Percentiles rank a stretch among this genome's conserved stretches.
phyloP scores from a whole-genome alignment of 108 stramenopile genomes.

The Chaetoceros tenuissimus region DNA sequence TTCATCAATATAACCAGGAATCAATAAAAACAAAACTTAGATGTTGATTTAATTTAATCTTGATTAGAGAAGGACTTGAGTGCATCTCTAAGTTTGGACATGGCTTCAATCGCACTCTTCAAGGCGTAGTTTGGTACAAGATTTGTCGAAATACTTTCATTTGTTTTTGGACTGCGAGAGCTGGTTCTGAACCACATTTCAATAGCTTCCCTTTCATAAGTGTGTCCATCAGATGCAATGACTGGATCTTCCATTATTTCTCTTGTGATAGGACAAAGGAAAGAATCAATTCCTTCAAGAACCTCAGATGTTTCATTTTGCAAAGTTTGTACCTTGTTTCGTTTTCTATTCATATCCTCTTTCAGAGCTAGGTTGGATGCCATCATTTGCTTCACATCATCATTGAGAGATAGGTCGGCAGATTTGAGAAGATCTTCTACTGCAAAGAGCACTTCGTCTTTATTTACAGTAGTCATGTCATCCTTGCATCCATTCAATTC shows the following conservation, averaged over 20 bases:
- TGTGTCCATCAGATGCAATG: slow-evolving; percentile 65
- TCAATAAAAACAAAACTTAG: too few relatives aligned
- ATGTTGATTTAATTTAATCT: too few relatives aligned
- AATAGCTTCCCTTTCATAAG: slow-evolving; percentile 72
- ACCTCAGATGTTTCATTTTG: background rate
- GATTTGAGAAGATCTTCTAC: background rate
- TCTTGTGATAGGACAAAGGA: slow-evolving; percentile 58
- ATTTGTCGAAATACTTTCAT: background rate
- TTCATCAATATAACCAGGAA: too few relatives aligned
- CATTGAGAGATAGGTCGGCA: background rate
- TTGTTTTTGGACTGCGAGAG: background rate
- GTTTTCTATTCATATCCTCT: background rate
- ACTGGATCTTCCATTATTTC: slow-evolving; percentile 72
- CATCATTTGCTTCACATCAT: slow-evolving; percentile 2
- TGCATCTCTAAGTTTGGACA: background rate
- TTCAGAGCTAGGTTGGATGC: background rate
- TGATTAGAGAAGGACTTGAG: background rate
- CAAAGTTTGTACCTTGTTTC: background rate
- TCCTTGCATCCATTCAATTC: too few relatives aligned
- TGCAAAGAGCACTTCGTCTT: background rate
- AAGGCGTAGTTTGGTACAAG: background rate
- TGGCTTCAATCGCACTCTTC: background rate
- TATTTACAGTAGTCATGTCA: background rate
- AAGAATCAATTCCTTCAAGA: background rate
- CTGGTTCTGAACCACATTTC: slow-evolving; percentile 33